Evolutionary conservation across 306 rosid genomes (phyloP), one percentile per base, ranked within the genome.

Genomic region (Medicago truncatula): DNA sequence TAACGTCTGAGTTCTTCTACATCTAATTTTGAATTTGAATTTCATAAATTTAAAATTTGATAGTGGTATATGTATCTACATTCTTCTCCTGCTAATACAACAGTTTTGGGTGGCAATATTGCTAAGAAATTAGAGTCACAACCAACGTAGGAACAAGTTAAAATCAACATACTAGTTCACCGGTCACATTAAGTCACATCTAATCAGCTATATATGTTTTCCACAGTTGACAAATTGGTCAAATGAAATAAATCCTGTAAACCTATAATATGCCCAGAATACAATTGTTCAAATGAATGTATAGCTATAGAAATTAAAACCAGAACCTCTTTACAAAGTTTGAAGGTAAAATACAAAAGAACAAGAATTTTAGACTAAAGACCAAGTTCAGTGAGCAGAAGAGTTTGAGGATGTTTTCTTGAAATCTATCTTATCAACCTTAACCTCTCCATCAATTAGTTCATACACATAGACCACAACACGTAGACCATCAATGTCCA

Each of bases 361-460:
- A 36, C 43, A n/a, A 62, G 12, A 6, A 9, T 31, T 16, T 3
- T 5, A 46, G 5, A 14, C 57, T n/a, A 16, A 9, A 9, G 76
- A 62, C 53, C 82, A 38, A 73, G 60, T 21, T 91, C 81, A 91
- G 80, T 88, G 95, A 73, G 93, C 82, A 7, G 96, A 17, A 73
- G 88, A 90, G 79, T 82, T 40, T 12, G 93, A 57, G 41, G 98
- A 70, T 57, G 98, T 90, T 85, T 96, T 96, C 98, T 96, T 96
- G 81, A 96, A 96, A 75, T 96, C 99, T 77, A 96, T 96, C 90
- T 96, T 96, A 92, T 96, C 99, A 67, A 96, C 99, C 93, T 92
- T 96, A 62, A 96, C 99, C 90, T 96, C 98, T 60, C 99, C 98
- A 20, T 92, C 97, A 11, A 96, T 92, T 16, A 96, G 97, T 80